These are phyloP conservation scores for Raddia distichophylla DNA, from an alignment of 176 grass and related monocot species.

Conservation along the genomic window DNA sequence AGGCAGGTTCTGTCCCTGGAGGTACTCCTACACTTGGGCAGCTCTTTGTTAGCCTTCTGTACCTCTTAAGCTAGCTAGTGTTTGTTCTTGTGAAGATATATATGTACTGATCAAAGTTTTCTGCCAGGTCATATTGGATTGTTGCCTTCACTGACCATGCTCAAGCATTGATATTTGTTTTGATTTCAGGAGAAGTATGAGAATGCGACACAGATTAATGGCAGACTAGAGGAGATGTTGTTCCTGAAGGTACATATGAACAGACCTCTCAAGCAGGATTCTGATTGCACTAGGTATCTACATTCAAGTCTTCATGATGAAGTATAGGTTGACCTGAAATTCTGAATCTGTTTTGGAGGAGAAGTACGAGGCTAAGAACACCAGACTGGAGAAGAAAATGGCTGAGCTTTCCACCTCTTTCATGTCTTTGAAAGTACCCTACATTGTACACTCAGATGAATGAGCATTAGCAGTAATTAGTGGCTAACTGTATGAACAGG, in stretches of 20 bases:
- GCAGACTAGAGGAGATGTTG: conserved; percentile 37
- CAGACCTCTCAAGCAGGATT: background rate
- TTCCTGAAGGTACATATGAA: conserved; percentile 44
- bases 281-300: background rate
- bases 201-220: background rate
- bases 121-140: background rate
- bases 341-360: conserved; percentile 48
- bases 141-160: background rate
- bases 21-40: conserved; percentile 3
- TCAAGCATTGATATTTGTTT: background rate
- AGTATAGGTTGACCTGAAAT: background rate
- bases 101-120: background rate
- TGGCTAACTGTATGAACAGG: conserved; percentile 44
- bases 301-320: background rate
- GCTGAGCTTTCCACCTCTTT: conserved; percentile 45
- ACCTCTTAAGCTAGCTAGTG: background rate
- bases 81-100: background rate
- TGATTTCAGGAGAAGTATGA: conserved; percentile 40
- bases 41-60: background rate
- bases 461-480: background rate
- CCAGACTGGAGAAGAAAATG: conserved; percentile 50
- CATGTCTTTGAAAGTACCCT: conserved; percentile 49
- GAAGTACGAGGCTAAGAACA: conserved; percentile 48
- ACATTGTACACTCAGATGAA: background rate
- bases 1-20: conserved; percentile 38